These are phyloP conservation scores for Cytospora leucostoma DNA, from an alignment of 2,329 filamentous ascomycete genomes.

Conservation along the genomic window DNA sequence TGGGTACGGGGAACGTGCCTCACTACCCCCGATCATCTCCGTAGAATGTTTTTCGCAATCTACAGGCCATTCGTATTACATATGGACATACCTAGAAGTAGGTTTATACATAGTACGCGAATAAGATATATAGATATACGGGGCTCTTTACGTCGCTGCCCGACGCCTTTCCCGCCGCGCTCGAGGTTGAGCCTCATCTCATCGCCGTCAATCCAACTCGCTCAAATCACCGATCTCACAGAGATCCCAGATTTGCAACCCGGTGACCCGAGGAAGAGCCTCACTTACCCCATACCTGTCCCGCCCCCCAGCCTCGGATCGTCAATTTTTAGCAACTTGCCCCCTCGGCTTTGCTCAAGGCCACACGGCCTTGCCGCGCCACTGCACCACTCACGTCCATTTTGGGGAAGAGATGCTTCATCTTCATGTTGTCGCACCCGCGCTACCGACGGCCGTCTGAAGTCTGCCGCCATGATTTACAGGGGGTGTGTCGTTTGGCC, in stretches of 20 bases:
- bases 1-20: not conserved
- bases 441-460: too few species aligned
- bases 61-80: not conserved
- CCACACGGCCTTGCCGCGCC: not conserved
- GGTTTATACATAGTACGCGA: too few species aligned
- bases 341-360: not conserved
- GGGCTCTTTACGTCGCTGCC: not conserved
- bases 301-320: not conserved
- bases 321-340: not conserved
- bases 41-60: not conserved
- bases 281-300: not conserved
- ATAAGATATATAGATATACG: not conserved
- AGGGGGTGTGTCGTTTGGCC: too few species aligned
- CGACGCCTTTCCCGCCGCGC: not conserved
- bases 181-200: not conserved
- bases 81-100: not conserved
- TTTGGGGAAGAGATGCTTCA: not conserved
- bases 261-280: too few species aligned
- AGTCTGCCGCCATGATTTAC: too few species aligned
- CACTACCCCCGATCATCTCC: not conserved
- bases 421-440: too few species aligned
- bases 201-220: not conserved
- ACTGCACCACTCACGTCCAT: not conserved
- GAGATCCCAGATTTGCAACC: not conserved
- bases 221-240: not conserved